A percentile compares a stretch with the other conserved stretches of the same genome.
These are phyloP conservation scores for Spiromastix sp. DNA, from an alignment of 2,329 filamentous ascomycete species.

Conservation along the genomic window DNA sequence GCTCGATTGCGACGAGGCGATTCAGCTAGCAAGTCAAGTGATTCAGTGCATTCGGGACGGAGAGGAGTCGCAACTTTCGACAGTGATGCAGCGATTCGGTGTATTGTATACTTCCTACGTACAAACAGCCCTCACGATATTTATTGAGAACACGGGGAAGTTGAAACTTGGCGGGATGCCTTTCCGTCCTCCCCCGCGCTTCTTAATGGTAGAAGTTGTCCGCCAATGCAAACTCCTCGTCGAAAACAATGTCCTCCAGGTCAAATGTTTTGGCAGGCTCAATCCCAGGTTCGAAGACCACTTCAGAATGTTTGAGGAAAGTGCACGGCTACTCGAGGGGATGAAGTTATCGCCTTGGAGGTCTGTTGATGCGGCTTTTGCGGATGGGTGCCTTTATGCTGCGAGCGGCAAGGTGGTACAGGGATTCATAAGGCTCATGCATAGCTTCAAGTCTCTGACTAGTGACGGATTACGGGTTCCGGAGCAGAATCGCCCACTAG, in stretches of 20 bases:
- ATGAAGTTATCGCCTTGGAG: not conserved
- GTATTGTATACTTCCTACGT: not conserved
- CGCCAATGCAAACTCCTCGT: conserved; percentile 9
- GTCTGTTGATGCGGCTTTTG: conserved; percentile 9
- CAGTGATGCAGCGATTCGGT: not conserved
- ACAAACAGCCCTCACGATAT: conserved; percentile 4
- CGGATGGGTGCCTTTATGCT: conserved; percentile 11
- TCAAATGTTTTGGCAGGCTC: conserved; percentile 6
- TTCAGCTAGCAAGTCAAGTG: conserved; percentile 2
- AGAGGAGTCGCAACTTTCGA: not conserved
- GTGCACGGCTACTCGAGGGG: conserved; percentile 1
- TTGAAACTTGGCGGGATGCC: conserved; percentile 4
- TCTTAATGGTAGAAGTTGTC: conserved; percentile 7
- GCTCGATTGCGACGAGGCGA: conserved; percentile 1
- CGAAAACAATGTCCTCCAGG: conserved; percentile 11
- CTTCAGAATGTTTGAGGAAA: conserved; percentile 5
- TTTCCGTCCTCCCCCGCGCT: conserved; percentile 8
- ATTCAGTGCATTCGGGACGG: not conserved
- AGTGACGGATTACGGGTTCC: too few relatives aligned
- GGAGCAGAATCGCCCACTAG: too few relatives aligned
- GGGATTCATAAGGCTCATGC: not conserved
- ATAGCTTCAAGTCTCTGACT: too few relatives aligned
- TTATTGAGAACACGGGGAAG: conserved; percentile 6
- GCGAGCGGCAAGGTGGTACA: conserved; percentile 8
- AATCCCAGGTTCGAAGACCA: conserved; percentile 6